phyloP scores from a whole-genome alignment of 2,329 filamentous ascomycete species.

The Aaosphaeria pasadenensis region DNA sequence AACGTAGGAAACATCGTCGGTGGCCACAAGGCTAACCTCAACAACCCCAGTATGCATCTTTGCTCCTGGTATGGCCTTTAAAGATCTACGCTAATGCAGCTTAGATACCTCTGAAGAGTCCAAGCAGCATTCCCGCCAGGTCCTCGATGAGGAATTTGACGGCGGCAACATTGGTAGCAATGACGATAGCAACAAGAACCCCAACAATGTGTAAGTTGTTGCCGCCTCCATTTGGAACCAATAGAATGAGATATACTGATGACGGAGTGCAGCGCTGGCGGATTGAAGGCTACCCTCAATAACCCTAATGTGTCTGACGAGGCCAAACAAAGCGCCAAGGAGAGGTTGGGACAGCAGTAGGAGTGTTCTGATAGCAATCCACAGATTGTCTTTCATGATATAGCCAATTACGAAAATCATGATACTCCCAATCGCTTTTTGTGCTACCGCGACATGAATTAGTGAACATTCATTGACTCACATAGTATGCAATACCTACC shows the following conservation, averaged over 20 bases:
- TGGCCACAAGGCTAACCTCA: slow-evolving; percentile 59
- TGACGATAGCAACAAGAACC: slow-evolving; percentile 46
- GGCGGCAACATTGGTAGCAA: slow-evolving; percentile 35
- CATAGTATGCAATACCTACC: no score
- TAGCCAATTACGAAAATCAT: no score
- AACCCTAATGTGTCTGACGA: slow-evolving; percentile 58
- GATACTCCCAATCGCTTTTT: no score
- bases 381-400: no score
- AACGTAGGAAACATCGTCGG: slow-evolving; percentile 52
- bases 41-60: slow-evolving; percentile 47
- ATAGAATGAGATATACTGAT: not conserved
- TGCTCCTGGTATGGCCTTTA: no score
- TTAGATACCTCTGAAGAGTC: slow-evolving; percentile 51
- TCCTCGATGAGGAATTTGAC: slow-evolving; percentile 52
- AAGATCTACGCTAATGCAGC: not conserved
- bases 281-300: slow-evolving; percentile 44
- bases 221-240: not conserved
- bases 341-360: slow-evolving; percentile 43
- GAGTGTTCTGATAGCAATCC: no score
- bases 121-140: slow-evolving; percentile 54
- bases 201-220: slow-evolving; percentile 45
- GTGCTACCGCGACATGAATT: no score
- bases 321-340: slow-evolving; percentile 55
- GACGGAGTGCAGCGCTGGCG: slow-evolving; percentile 13
- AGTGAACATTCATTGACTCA: no score